A percentile compares a stretch with the other conserved stretches of the same genome.
These are phyloP conservation scores for Dioscorea cayenensis DNA, from an alignment of 116 monocot genomes.

Conservation along the genomic window DNA sequence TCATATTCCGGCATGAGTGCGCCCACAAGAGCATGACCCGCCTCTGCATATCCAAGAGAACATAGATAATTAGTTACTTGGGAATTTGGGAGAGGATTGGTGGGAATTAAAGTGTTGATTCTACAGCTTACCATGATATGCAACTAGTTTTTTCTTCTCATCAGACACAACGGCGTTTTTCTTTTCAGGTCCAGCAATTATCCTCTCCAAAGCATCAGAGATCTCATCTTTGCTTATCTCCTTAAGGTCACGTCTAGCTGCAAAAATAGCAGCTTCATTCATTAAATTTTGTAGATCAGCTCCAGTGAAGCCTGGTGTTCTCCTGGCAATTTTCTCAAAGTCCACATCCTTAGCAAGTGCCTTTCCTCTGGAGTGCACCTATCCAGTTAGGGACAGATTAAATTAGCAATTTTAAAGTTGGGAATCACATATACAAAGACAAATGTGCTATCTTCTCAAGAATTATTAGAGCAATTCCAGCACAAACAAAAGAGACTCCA, in stretches of 20 bases:
- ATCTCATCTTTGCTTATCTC: slow-evolving; percentile 99
- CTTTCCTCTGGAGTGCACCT: slow-evolving; percentile 99
- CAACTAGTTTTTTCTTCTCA: slow-evolving; percentile 93
- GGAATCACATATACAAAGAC: not conserved
- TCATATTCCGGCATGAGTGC: slow-evolving; percentile 99
- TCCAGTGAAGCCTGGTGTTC: slow-evolving; percentile 98
- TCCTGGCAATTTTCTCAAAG: slow-evolving; percentile 95
- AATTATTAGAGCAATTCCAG: too few species aligned
- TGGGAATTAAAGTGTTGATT: not conserved
- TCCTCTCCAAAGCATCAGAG: slow-evolving; percentile 92
- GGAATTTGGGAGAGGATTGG: not conserved
- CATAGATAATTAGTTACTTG: not conserved
- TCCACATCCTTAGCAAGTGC: slow-evolving; percentile 97
- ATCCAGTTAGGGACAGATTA: slow-evolving; percentile 6
- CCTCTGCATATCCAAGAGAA: slow-evolving; percentile 47
- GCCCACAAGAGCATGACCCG: slow-evolving; percentile 96
- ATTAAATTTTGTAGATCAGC: slow-evolving; percentile 97
- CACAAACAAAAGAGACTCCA: too few species aligned
- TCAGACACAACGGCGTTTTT: slow-evolving; percentile 99
- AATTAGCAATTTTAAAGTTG: not conserved
- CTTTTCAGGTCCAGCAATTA: slow-evolving; percentile 99
- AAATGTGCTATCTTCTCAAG: too few species aligned
- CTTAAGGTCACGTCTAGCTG: slow-evolving; percentile 91
- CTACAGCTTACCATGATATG: slow-evolving; percentile 77
- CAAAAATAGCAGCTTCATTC: slow-evolving; percentile 99